A percentile compares a stretch with the other conserved stretches of the same genome.
phyloP scores from a whole-genome alignment of 2,329 filamentous ascomycete genomes.

The Neofusicoccum parvum region DNA sequence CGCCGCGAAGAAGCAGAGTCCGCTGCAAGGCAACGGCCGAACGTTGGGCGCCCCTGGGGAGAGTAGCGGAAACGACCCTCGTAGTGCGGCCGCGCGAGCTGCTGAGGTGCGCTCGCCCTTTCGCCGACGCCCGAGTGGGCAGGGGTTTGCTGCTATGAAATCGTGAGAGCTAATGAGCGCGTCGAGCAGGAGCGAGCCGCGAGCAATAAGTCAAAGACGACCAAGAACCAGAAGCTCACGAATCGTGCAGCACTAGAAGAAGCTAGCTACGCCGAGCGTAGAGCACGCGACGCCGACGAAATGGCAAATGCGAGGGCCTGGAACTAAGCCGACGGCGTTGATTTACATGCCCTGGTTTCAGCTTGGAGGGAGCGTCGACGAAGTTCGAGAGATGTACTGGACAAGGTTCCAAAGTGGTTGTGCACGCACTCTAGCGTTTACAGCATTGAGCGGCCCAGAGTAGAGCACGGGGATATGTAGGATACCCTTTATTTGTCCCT shows the following conservation, averaged over 20 bases:
- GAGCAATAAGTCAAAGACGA: constrained; percentile 2
- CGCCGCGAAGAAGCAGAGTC: constrained; percentile 39
- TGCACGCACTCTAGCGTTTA: too few relatives aligned
- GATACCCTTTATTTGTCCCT: background rate
- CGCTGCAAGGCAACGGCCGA: constrained; percentile 60
- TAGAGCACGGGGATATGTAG: background rate
- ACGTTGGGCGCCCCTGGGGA: constrained; percentile 62
- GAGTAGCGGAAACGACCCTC: constrained; percentile 45
- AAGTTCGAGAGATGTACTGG: too few relatives aligned
- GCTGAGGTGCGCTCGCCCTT: constrained; percentile 69
- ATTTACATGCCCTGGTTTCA: too few relatives aligned
- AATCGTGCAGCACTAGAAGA: constrained; percentile 68
- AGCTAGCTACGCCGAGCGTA: constrained; percentile 66
- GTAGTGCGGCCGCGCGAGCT: constrained; percentile 74
- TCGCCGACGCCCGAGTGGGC: too few relatives aligned
- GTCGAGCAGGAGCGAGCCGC: constrained; percentile 10
- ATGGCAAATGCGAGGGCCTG: constrained; percentile 60
- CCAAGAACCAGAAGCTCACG: constrained; percentile 73
- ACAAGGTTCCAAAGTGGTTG: too few relatives aligned
- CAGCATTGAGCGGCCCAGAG: background rate
- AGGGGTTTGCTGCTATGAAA: too few relatives aligned
- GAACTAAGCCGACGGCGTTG: constrained; percentile 43
- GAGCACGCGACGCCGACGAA: constrained; percentile 68
- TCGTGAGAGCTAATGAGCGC: background rate
- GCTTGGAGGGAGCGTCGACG: too few relatives aligned